Percentiles rank a stretch among this genome's conserved stretches.
Evolutionary conservation across 2,329 filamentous ascomycete species (phyloP).

Genomic region (Albophoma yamanashiensis): DNA sequence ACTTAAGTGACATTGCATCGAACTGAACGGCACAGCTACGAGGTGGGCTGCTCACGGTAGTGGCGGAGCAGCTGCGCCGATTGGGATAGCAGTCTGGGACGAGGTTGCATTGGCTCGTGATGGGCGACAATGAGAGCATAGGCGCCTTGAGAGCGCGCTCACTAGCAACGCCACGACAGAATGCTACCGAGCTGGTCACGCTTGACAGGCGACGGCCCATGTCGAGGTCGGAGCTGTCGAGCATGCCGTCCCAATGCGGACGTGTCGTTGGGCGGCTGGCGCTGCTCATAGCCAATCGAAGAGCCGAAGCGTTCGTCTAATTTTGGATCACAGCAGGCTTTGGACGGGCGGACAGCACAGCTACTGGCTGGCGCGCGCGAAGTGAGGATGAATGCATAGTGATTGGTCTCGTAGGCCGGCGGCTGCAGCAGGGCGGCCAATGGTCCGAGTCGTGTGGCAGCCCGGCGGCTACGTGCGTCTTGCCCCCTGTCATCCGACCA

Average conservation of each 20-base stretch:
- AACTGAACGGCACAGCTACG: conserved; percentile 14
- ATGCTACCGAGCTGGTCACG: background rate
- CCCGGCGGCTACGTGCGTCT: conserved; percentile 15
- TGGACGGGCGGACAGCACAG: conserved; percentile 5
- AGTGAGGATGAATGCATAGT: conserved; percentile 11
- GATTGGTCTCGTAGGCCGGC: conserved; percentile 12
- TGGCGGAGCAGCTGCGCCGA: conserved; percentile 10
- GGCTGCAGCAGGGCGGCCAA: conserved; percentile 8
- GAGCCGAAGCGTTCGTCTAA: conserved; percentile 16
- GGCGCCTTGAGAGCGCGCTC: background rate
- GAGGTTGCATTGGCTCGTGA: conserved; percentile 1
- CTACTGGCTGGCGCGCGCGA: conserved; percentile 30
- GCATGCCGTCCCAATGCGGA: background rate
- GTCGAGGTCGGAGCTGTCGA: background rate
- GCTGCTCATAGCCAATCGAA: conserved; percentile 20
- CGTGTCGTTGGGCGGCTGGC: background rate
- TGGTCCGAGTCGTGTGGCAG: conserved; percentile 6
- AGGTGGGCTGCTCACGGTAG: conserved; percentile 13
- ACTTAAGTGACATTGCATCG: conserved; percentile 14
- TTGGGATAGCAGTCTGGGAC: conserved; percentile 4
- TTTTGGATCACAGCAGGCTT: conserved; percentile 20
- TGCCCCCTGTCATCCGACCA: conserved; percentile 4
- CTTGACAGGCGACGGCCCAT: too few species aligned
- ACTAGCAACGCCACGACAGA: background rate
- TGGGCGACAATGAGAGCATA: conserved; percentile 1